Evolutionary conservation across 1,139 yeast genomes (phyloP).

Genomic region (Arxiozyma telluris): DNA sequence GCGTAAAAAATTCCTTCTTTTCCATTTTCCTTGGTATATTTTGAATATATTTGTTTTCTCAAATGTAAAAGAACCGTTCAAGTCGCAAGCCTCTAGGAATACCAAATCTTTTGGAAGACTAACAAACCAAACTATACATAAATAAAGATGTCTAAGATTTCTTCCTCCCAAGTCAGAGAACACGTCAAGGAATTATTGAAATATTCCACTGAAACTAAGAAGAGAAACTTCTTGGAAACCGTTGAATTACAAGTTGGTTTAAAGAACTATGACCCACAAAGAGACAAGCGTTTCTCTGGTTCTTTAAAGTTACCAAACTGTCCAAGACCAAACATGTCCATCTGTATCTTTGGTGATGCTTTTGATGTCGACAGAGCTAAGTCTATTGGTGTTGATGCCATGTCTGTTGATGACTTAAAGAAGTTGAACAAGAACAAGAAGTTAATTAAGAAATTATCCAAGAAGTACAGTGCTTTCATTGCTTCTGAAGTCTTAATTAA

Average conservation of each 20-base stretch:
- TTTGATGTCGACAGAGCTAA: constrained; percentile 99
- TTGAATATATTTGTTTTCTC: background rate
- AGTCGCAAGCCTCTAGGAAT: constrained; percentile 35
- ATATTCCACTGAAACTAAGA: constrained; percentile 90
- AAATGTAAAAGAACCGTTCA: constrained; percentile 8
- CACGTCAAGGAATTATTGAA: constrained; percentile 89
- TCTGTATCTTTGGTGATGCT: constrained; percentile 99
- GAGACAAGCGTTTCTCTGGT: constrained; percentile 99
- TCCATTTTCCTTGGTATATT: background rate
- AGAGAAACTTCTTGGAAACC: constrained; percentile 99
- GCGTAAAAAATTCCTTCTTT: background rate
- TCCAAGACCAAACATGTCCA: constrained; percentile 99
- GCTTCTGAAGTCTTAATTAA: constrained; percentile 99
- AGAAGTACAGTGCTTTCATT: constrained; percentile 99
- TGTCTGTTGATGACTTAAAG: constrained; percentile 99
- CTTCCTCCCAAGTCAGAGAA: constrained; percentile 91
- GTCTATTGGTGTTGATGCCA: constrained; percentile 98
- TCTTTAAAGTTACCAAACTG: constrained; percentile 96
- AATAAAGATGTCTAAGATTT: constrained; percentile 80
- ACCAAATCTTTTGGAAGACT: constrained; percentile 61
- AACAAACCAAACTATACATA: constrained; percentile 24
- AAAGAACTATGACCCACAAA: constrained; percentile 99
- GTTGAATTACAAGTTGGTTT: constrained; percentile 99
- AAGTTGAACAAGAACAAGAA: constrained; percentile 99
- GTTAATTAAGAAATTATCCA: constrained; percentile 98